Evolutionary conservation across 2,329 filamentous ascomycete species (phyloP), one percentile per base, ranked within the genome.

Genomic region (Cadophora sp.): DNA sequence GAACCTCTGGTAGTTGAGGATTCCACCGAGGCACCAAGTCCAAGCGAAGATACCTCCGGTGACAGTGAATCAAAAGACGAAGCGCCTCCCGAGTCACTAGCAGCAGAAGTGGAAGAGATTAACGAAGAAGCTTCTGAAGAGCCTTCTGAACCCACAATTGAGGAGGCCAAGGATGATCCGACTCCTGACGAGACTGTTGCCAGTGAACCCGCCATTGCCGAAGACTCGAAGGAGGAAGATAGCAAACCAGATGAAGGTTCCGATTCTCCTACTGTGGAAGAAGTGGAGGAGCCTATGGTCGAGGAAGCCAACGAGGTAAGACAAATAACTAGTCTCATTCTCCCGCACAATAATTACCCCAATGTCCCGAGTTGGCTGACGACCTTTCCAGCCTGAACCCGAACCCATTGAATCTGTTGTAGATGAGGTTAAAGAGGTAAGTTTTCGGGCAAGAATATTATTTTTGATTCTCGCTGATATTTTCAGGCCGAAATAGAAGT

Each of bases 31-130:
- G 20, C 20, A n/a, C 11, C 47, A 16, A 41, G 30, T 7, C 20
- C 33, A 27, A 30, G 33, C 30, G 60, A 62, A 27, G 60, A 53
- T 18, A 20, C 7, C 1, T 16, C 48, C 11, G 47, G 22, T 8
- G 39, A 43, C 5, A 41, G 48, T 7, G 60, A 53, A 55, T 67
- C 62, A 22, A 64, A 70, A 55, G 62, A 24, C n/a, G 18, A 18
- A n/a, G n/a, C 27, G 18, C 1, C 51, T 55, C 30, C 30, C 18
- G 65, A 69, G 50, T 39, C 55, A 48, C 33, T 27, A 16, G 7
- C 30, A 20, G 9, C 18, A 14, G 30, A 36, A 33, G 30, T 3
- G 3, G 18, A 62, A n/a, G 39, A 61, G 39, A 48, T 43, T 2
- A 64, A 71, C 50, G 48, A 47, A 39, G 60, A 58, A 36, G 41